phyloP scores from a whole-genome alignment of 768 basidiomycete genomes.

The Suillus tomentosus region DNA sequence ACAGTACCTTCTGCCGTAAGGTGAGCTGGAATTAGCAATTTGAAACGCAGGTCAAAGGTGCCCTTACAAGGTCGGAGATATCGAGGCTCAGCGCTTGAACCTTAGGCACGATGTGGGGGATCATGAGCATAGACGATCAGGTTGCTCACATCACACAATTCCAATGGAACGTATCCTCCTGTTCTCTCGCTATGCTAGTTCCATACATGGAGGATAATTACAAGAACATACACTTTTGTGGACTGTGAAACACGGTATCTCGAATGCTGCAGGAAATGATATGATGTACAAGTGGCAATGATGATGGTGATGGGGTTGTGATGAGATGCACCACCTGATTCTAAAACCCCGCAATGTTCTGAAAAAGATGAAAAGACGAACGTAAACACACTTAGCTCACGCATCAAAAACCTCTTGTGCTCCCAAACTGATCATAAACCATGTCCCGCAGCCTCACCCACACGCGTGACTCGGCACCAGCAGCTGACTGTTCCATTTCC shows the following conservation, averaged over 20 bases:
- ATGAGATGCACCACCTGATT: neutral
- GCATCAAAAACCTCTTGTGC: slow-evolving; percentile 5
- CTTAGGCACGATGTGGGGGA: neutral
- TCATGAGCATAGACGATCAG: neutral
- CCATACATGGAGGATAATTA: slow-evolving; percentile 6
- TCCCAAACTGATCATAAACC: slow-evolving; percentile 30
- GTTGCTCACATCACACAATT: neutral
- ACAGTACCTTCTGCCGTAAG: neutral
- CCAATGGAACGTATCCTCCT: neutral
- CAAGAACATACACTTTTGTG: slow-evolving; percentile 3
- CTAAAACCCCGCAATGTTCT: slow-evolving; percentile 6
- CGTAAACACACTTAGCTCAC: neutral
- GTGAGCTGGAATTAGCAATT: neutral
- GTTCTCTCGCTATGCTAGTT: neutral
- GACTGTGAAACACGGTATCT: slow-evolving; percentile 7
- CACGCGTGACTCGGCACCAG: slow-evolving; percentile 23
- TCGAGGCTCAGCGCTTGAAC: neutral
- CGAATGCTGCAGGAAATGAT: slow-evolving; percentile 7
- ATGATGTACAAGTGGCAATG: slow-evolving; percentile 6
- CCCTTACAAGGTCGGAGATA: neutral
- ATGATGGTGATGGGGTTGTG: neutral
- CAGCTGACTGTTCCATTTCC: slow-evolving; percentile 20
- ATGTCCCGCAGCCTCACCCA: slow-evolving; percentile 33
- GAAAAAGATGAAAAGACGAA: slow-evolving; percentile 5
- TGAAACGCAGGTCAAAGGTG: neutral